Percentiles rank a stretch among this genome's conserved stretches.
Conservation (phyloP, 1,139 yeast species). For the Suhomyces chickasaworum region DNA sequence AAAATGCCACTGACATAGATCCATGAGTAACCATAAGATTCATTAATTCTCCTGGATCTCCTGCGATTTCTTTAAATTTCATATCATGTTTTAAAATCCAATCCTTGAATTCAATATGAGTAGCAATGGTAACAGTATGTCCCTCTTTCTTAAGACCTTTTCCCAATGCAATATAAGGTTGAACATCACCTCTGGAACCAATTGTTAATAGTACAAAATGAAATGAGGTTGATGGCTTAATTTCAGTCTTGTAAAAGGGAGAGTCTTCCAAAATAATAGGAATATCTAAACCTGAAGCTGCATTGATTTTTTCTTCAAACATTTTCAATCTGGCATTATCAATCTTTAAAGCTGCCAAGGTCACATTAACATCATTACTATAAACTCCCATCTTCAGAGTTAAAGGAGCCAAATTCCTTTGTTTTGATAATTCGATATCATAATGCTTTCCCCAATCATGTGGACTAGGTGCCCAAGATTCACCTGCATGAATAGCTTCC, state of each 20-base stretch:
- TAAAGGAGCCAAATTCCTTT: not conserved
- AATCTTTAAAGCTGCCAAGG: conserved; percentile 29
- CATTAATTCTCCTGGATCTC: conserved; percentile 92
- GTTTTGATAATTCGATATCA: conserved; percentile 16
- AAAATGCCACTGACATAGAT: conserved; percentile 76
- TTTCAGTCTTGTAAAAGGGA: conserved; percentile 54
- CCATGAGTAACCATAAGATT: conserved; percentile 91
- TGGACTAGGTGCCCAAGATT: conserved; percentile 29
- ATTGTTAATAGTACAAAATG: conserved; percentile 78
- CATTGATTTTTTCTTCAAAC: conserved; percentile 62
- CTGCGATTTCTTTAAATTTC: conserved; percentile 75
- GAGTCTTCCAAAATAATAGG: conserved; percentile 70
- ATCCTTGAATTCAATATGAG: conserved; percentile 76
- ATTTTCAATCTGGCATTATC: conserved; percentile 57
- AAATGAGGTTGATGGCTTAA: conserved; percentile 54
- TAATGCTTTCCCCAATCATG: conserved; percentile 34
- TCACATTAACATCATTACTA: conserved; percentile 11
- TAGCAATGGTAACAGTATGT: conserved; percentile 79
- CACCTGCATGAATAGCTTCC: conserved; percentile 40
- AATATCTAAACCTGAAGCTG: conserved; percentile 61
- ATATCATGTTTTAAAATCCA: conserved; percentile 75
- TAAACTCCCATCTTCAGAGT: not conserved
- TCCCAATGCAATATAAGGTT: conserved; percentile 90
- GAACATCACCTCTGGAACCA: conserved; percentile 96
- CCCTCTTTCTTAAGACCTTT: conserved; percentile 79